phyloP scores from a whole-genome alignment of 139 green algal genomes.

The Deuterostichococcus epilithicus region DNA sequence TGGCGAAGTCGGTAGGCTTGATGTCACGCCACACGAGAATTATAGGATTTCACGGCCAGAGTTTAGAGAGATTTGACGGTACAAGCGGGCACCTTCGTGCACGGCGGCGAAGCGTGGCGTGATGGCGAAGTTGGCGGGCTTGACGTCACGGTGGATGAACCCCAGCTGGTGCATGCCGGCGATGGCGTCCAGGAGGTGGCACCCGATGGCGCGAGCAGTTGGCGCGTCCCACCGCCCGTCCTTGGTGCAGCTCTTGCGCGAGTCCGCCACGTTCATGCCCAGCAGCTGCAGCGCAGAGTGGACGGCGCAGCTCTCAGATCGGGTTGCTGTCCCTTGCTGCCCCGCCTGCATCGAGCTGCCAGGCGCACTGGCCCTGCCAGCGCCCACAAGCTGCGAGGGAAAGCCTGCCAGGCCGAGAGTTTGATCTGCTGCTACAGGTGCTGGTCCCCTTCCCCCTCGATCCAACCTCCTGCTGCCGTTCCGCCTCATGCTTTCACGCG shows the following conservation, averaged over 20 bases:
- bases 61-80: no score
- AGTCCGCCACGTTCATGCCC: slow-evolving; percentile 67
- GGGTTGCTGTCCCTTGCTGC: no score
- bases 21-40: slow-evolving; percentile 77
- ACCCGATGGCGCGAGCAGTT: slow-evolving; percentile 4
- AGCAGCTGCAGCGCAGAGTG: slow-evolving; percentile 51
- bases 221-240: slow-evolving; percentile 30
- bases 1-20: slow-evolving; percentile 84
- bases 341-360: no score
- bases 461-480: no score
- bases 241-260: slow-evolving; percentile 20
- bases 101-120: neutral
- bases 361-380: no score
- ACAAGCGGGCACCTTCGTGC: neutral
- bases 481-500: no score
- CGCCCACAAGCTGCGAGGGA: no score
- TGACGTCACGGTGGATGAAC: slow-evolving; percentile 78
- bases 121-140: slow-evolving; percentile 77
- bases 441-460: no score
- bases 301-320: no score
- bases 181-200: neutral
- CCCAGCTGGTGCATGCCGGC: slow-evolving; percentile 51
- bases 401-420: no score
- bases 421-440: no score
- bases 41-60: no score